phyloP scores from a whole-genome alignment of 2,329 filamentous ascomycete genomes.

The Hymenotorrendiella dingleyae region DNA sequence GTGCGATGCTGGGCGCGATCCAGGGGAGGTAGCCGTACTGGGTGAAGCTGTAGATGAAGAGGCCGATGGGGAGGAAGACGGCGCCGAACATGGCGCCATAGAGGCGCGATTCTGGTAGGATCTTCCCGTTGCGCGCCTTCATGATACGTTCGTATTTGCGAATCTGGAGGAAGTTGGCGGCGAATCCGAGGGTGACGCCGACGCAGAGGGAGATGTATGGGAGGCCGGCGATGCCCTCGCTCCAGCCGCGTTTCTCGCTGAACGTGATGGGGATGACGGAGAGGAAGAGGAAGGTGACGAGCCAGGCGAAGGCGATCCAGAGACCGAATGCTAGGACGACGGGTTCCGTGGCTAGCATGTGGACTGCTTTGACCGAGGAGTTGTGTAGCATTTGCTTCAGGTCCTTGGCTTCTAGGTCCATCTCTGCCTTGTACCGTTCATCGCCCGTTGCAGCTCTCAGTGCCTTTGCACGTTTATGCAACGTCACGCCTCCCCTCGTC shows the following conservation, averaged over 20 bases:
- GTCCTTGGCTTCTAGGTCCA: slow-evolving; percentile 45
- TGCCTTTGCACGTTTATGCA: slow-evolving; percentile 65
- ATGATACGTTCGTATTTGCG: slow-evolving; percentile 36
- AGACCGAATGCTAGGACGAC: slow-evolving; percentile 80
- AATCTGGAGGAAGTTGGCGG: slow-evolving; percentile 44
- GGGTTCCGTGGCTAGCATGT: slow-evolving; percentile 62
- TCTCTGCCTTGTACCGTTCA: slow-evolving; percentile 43
- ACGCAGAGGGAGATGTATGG: slow-evolving; percentile 48
- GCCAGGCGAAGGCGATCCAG: slow-evolving; percentile 87
- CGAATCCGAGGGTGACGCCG: slow-evolving; percentile 32
- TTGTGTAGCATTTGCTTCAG: slow-evolving; percentile 63
- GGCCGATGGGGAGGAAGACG: slow-evolving; percentile 65
- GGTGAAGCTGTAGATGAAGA: slow-evolving; percentile 64
- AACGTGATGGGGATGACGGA: slow-evolving; percentile 69
- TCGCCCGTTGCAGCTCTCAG: slow-evolving; percentile 60
- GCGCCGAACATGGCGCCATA: slow-evolving; percentile 76
- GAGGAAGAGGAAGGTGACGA: slow-evolving; percentile 77
- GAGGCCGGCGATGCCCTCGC: slow-evolving; percentile 51
- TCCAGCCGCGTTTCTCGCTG: slow-evolving; percentile 64
- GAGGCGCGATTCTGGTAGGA: slow-evolving; percentile 63
- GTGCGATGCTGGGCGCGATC: slow-evolving; percentile 57
- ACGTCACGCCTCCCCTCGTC: slow-evolving; percentile 71
- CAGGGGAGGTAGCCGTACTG: slow-evolving; percentile 50
- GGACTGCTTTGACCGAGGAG: slow-evolving; percentile 71
- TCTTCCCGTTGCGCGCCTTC: slow-evolving; percentile 7